Evolutionary conservation across 2,329 filamentous ascomycete genomes (phyloP), one percentile per base, ranked within the genome.

Genomic region (Atkinsonella hypoxylon): DNA sequence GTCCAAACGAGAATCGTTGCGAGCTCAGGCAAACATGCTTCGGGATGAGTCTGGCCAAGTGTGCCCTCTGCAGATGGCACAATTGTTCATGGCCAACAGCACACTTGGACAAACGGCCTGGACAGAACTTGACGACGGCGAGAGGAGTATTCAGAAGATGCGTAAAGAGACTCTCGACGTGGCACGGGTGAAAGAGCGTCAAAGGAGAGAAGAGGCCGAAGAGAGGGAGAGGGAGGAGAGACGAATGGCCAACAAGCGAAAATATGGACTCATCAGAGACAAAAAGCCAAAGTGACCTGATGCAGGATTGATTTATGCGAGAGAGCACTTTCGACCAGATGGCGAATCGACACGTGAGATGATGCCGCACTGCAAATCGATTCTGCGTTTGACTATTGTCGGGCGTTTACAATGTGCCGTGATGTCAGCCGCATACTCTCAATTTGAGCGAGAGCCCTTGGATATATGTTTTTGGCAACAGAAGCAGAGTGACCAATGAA

Each of bases 191-290:
- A 30, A 13, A 10, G 52, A 51, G 20, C 55, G 49, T 47, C 52
- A 53, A 2, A 45, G 53, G 20, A 55, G 58, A 47, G 55, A 53
- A 38, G 54, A 56, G 8, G 55, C 54, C 38, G 36, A 30, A 2
- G 51, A 41, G 22, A 48, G 51, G 12, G 42, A 52, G 22, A 58
- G 53, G 36, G 59, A 61, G 38, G 53, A 56, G 45, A 51, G 52
- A 22, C 55, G 57, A 10, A 47, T 53, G 32, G 58, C 55, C 17
- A 61, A 57, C 42, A 61, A 61, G 38, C 49, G 51, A n/a, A 55
- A 55, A 42, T 61, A 59, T 39, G 49, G 54, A 12, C 55, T 55
- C n/a, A 51, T 58, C 41, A 52, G 57, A 10, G 49, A 59, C 20
- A 51, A 55, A 31, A 51, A 49, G 30, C 44, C n/a, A 49, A 18